Conservation (phyloP, 2,329 filamentous ascomycete genomes). For the Beauveria sp. region DNA sequence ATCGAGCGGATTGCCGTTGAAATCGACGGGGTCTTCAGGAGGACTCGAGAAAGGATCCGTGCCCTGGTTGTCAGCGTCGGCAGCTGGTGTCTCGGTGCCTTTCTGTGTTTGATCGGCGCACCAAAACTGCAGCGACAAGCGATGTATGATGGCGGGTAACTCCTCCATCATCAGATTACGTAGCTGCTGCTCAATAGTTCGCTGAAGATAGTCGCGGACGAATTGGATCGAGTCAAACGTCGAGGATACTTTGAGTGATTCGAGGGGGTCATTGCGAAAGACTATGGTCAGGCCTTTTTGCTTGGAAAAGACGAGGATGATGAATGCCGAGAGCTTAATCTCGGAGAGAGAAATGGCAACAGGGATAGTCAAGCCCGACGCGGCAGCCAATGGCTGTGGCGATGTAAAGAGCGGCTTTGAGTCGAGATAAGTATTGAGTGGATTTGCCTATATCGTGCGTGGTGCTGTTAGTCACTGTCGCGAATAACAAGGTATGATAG, state of each 20-base stretch:
- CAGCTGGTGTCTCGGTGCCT: constrained; percentile 41
- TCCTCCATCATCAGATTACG: constrained; percentile 97
- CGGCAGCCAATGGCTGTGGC: constrained; percentile 82
- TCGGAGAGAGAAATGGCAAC: constrained; percentile 93
- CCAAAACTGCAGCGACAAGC: constrained; percentile 80
- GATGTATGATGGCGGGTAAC: constrained; percentile 90
- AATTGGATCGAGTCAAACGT: constrained; percentile 99
- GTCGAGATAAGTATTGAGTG: constrained; percentile 87
- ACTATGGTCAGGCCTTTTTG: constrained; percentile 95
- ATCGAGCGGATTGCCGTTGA: constrained; percentile 68
- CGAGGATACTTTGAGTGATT: constrained; percentile 95
- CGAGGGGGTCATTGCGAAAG: constrained; percentile 94
- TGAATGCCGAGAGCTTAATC: constrained; percentile 91
- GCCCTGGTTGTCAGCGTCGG: constrained; percentile 48
- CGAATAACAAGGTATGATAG: neutral
- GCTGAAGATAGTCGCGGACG: constrained; percentile 91
- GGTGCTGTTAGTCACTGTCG: constrained; percentile 4
- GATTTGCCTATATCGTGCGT: constrained; percentile 64
- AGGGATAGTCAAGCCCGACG: constrained; percentile 91
- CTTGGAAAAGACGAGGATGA: constrained; percentile 94
- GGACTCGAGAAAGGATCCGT: constrained; percentile 77
- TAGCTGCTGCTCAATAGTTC: constrained; percentile 89
- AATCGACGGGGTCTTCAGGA: constrained; percentile 74
- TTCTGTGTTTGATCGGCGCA: constrained; percentile 66
- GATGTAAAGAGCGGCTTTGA: constrained; percentile 90